Conservation (phyloP, 495 filamentous ascomycete genomes). For the Aspergillus sclerotioniger region DNA sequence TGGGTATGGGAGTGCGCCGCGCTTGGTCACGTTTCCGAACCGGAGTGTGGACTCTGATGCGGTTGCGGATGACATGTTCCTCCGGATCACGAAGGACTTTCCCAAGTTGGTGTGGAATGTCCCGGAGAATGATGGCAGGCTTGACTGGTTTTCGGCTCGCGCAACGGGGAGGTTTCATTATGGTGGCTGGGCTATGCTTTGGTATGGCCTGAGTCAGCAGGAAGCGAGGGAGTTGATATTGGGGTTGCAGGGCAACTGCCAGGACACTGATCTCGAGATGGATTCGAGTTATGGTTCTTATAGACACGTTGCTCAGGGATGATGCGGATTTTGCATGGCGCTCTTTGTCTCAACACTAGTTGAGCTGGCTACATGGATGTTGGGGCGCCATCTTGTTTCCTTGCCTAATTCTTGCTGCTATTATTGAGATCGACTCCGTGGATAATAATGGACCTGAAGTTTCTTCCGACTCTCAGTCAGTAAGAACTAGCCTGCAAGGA, state of each 20-base stretch:
- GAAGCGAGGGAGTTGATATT: conserved; percentile 84
- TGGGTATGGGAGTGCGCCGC: conserved; percentile 58
- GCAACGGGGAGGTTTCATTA: conserved; percentile 84
- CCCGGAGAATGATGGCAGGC: conserved; percentile 91
- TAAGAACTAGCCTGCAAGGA: too few relatives aligned
- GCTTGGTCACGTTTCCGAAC: conserved; percentile 88
- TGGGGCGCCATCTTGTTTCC: too few relatives aligned
- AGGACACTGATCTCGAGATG: background rate
- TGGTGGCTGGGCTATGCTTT: conserved; percentile 89
- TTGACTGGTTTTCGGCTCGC: conserved; percentile 98
- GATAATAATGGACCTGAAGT: too few relatives aligned
- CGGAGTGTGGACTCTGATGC: conserved; percentile 83
- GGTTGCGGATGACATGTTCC: conserved; percentile 95
- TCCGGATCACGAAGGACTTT: conserved; percentile 86
- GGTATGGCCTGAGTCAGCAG: conserved; percentile 85
- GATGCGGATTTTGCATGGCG: too few relatives aligned
- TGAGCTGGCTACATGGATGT: too few relatives aligned
- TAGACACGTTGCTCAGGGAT: too few relatives aligned
- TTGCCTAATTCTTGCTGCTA: too few relatives aligned
- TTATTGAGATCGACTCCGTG: too few relatives aligned
- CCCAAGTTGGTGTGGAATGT: conserved; percentile 92
- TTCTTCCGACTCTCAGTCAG: too few relatives aligned
- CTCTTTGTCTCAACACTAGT: too few relatives aligned
- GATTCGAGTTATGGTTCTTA: background rate
- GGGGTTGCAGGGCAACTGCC: conserved; percentile 62